Evolutionary conservation across 2,329 filamentous ascomycete genomes (phyloP).

Genomic region (Sarocladium brachiariae): DNA sequence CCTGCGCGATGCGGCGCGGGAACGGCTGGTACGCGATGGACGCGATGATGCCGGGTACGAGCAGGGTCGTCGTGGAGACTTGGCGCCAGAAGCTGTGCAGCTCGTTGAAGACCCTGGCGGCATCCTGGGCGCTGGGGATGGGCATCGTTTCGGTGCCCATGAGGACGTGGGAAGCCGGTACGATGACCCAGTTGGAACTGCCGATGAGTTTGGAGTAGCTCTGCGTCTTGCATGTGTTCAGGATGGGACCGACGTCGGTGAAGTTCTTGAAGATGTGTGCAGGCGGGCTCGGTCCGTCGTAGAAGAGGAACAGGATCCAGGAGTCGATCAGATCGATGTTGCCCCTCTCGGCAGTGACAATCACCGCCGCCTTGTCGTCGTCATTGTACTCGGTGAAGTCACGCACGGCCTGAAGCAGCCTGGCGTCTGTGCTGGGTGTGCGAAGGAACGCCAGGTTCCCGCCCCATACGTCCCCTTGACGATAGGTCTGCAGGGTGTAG

Average conservation of each 20-base stretch:
- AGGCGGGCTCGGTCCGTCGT: conserved; percentile 49
- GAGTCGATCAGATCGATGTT: conserved; percentile 33
- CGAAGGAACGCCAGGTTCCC: conserved; percentile 33
- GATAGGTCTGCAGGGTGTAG: conserved; percentile 36
- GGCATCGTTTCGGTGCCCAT: conserved; percentile 32
- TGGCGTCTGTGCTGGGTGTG: conserved; percentile 20
- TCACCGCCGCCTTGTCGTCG: conserved; percentile 54
- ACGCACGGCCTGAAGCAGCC: conserved; percentile 39
- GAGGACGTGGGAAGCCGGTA: conserved; percentile 18
- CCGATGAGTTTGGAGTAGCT: conserved; percentile 37
- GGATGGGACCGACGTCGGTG: conserved; percentile 20
- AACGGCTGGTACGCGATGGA: conserved; percentile 33
- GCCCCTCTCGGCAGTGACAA: conserved; percentile 42
- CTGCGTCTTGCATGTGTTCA: conserved; percentile 41
- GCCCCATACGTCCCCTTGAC: conserved; percentile 34
- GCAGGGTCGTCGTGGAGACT: conserved; percentile 8
- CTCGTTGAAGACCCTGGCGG: conserved; percentile 21
- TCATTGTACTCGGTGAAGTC: conserved; percentile 52
- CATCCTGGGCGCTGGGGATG: conserved; percentile 21
- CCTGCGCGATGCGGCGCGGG: conserved; percentile 26
- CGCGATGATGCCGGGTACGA: conserved; percentile 17
- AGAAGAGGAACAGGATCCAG: conserved; percentile 57
- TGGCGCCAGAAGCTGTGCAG: conserved; percentile 24
- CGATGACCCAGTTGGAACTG: conserved; percentile 19
- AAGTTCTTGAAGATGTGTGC: conserved; percentile 47